These are phyloP conservation scores for Cephalotrichum gorgonifer DNA, from an alignment of 2,329 filamentous ascomycete genomes.

Conservation along the genomic window DNA sequence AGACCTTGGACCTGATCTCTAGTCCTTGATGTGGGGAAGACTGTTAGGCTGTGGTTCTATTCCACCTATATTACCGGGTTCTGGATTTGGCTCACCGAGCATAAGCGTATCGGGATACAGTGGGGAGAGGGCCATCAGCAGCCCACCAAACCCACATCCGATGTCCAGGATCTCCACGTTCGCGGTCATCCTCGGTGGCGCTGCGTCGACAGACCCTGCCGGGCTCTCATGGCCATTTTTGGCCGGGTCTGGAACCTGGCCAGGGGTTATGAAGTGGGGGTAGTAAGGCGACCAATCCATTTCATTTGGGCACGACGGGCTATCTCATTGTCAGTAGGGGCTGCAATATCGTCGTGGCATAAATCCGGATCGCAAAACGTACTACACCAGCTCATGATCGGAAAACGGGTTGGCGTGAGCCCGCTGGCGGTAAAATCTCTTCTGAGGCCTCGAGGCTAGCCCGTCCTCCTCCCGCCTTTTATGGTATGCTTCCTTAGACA, in stretches of 20 bases:
- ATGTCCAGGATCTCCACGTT: constrained; percentile 86
- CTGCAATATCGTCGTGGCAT: not conserved
- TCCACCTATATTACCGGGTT: not conserved
- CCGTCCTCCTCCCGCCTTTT: not conserved
- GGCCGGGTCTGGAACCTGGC: not conserved
- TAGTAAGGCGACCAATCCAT: constrained; percentile 92
- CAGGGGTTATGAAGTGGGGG: constrained; percentile 54
- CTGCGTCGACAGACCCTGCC: not conserved
- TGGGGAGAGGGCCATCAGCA: constrained; percentile 77
- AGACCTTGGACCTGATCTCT: constrained; percentile 85
- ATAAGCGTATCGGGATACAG: constrained; percentile 73
- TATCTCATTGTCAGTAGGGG: constrained; percentile 24
- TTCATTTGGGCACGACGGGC: constrained; percentile 63
- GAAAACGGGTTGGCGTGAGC: constrained; percentile 98
- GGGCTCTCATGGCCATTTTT: constrained; percentile 1
- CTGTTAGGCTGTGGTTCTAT: not conserved
- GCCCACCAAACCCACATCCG: constrained; percentile 89
- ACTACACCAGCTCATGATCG: constrained; percentile 86
- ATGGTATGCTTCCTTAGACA: constrained; percentile 2
- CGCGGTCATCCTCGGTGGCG: not conserved
- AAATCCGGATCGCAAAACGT: constrained; percentile 25
- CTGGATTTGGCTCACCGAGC: constrained; percentile 47
- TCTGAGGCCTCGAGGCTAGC: constrained; percentile 25
- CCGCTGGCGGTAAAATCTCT: constrained; percentile 92
- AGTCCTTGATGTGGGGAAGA: constrained; percentile 46